Evolutionary conservation across 805 yeast species (phyloP).

Genomic region (Saturnispora diversa): DNA sequence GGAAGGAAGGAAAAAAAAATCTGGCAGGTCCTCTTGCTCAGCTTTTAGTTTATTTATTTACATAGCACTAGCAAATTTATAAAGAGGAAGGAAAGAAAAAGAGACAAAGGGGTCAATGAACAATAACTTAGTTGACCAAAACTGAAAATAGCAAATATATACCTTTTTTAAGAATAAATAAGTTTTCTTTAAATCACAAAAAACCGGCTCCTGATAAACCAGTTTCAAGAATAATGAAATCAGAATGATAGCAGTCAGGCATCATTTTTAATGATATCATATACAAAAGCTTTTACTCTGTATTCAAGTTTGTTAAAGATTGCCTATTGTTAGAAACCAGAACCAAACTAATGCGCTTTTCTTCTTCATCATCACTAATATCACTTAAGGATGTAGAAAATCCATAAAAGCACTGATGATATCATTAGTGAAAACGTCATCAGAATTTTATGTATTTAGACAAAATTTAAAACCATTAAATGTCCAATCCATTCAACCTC

Average conservation of each 20-base stretch:
- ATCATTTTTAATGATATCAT: slow-evolving; percentile 81
- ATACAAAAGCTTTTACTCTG: slow-evolving; percentile 73
- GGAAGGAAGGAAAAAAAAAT: not conserved
- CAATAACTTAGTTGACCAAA: too few species aligned
- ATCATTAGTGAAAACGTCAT: too few species aligned
- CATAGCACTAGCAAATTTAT: too few species aligned
- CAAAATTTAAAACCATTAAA: slow-evolving; percentile 59
- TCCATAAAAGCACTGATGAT: too few species aligned
- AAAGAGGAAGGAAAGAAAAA: too few species aligned
- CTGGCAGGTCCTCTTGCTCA: too few species aligned
- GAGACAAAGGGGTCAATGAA: too few species aligned
- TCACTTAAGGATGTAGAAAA: slow-evolving; percentile 28
- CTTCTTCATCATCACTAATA: slow-evolving; percentile 22
- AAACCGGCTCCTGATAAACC: slow-evolving; percentile 71
- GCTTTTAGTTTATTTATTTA: too few species aligned
- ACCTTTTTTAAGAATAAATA: slow-evolving; percentile 66
- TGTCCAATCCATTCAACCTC: slow-evolving; percentile 59
- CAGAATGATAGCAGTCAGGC: slow-evolving; percentile 78
- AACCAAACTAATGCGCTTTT: slow-evolving; percentile 44
- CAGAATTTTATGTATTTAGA: too few species aligned
- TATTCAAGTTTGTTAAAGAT: slow-evolving; percentile 62
- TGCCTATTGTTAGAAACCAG: slow-evolving; percentile 74
- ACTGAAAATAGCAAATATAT: slow-evolving; percentile 44
- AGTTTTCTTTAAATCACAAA: slow-evolving; percentile 71
- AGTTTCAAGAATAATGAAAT: slow-evolving; percentile 66